phyloP scores from a whole-genome alignment of 805 yeast species.

The Jamesozyma lodderae region DNA sequence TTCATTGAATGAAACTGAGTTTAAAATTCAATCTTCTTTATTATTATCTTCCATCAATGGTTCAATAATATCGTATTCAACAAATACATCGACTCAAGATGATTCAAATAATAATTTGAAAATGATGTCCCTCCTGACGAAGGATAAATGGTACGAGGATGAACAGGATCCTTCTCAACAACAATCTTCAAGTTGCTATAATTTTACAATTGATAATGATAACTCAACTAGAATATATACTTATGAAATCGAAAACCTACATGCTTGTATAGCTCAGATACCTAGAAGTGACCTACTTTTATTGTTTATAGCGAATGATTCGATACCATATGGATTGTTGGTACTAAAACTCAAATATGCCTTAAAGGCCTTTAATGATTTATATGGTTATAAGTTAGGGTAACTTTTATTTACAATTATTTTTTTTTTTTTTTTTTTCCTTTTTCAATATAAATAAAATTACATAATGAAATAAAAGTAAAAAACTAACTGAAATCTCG shows the following conservation, averaged over 20 bases:
- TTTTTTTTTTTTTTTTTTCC: background rate
- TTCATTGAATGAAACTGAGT: background rate
- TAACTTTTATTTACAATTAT: background rate
- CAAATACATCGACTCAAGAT: background rate
- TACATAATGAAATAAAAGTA: no score
- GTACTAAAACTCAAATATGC: slow-evolving; percentile 24
- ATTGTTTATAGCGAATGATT: slow-evolving; percentile 18
- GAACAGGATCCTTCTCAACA: slow-evolving; percentile 10
- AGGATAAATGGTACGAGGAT: slow-evolving; percentile 30
- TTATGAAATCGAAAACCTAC: slow-evolving; percentile 28
- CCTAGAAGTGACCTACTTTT: slow-evolving; percentile 25
- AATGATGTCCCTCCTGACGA: slow-evolving; percentile 27
- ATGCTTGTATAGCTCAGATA: slow-evolving; percentile 23
- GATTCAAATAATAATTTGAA: slow-evolving; percentile 22
- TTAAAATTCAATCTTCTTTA: slow-evolving; percentile 18
- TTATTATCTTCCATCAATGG: slow-evolving; percentile 23
- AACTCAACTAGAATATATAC: slow-evolving; percentile 21
- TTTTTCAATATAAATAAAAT: background rate
- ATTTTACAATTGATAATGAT: slow-evolving; percentile 6
- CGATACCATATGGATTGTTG: slow-evolving; percentile 27
- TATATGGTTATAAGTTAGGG: slow-evolving; percentile 23
- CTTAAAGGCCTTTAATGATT: slow-evolving; percentile 14
- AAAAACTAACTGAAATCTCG: background rate
- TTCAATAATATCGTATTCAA: slow-evolving; percentile 23
- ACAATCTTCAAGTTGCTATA: slow-evolving; percentile 11